Conservation (phyloP, 2,329 filamentous ascomycete genomes). For the Pseudocercospora crystallina region DNA sequence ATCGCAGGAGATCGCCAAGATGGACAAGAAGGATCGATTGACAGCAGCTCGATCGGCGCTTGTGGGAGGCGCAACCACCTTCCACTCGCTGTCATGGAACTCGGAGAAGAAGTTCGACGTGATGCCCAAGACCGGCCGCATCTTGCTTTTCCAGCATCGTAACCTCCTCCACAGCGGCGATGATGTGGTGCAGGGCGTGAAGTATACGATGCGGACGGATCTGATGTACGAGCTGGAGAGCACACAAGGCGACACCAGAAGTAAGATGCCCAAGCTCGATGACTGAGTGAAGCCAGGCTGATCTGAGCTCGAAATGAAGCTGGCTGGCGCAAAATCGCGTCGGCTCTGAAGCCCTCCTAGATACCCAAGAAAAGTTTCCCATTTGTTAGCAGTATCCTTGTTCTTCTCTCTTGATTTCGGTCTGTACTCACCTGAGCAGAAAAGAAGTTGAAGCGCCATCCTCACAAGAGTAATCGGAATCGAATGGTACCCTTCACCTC, state of each 20-base stretch:
- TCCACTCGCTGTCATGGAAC: slow-evolving; percentile 38
- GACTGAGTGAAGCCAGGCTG: slow-evolving; percentile 1
- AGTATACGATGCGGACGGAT: slow-evolving; percentile 58
- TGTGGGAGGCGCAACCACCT: slow-evolving; percentile 57
- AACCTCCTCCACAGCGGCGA: slow-evolving; percentile 55
- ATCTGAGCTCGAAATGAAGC: no score
- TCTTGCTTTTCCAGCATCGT: slow-evolving; percentile 59
- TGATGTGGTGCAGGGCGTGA: slow-evolving; percentile 53
- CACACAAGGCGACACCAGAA: slow-evolving; percentile 13
- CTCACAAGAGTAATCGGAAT: slow-evolving; percentile 91
- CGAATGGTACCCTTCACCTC: slow-evolving; percentile 66
- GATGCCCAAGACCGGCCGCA: slow-evolving; percentile 51
- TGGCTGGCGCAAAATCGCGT: no score
- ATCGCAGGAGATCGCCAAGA: slow-evolving; percentile 17
- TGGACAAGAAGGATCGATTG: slow-evolving; percentile 30
- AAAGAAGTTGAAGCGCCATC: slow-evolving; percentile 66
- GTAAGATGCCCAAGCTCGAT: slow-evolving; percentile 15
- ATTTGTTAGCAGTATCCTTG: slow-evolving; percentile 44
- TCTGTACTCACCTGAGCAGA: slow-evolving; percentile 46
- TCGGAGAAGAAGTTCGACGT: slow-evolving; percentile 43
- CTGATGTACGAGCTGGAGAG: slow-evolving; percentile 50
- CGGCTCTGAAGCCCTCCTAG: no score
- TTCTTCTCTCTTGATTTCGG: slow-evolving; percentile 1
- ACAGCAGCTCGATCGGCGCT: slow-evolving; percentile 32
- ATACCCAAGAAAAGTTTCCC: not conserved